Evolutionary conservation across 768 basidiomycete genomes (phyloP).

Genomic region (Hygrocybe coccinea): DNA sequence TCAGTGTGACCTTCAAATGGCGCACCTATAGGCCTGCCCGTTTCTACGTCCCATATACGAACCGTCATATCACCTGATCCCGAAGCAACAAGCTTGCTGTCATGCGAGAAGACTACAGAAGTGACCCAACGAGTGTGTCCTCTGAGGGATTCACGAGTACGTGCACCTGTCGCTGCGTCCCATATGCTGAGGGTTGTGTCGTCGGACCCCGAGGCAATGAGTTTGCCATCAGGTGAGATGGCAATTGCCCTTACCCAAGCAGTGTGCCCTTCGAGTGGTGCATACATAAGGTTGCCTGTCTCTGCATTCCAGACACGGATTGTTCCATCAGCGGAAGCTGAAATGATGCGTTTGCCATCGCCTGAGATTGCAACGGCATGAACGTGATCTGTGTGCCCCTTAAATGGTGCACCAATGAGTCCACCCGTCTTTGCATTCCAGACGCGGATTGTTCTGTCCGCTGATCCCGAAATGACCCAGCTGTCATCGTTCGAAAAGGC

Average conservation of each 20-base stretch:
- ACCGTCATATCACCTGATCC: slow-evolving; percentile 9
- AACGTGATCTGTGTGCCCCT: neutral
- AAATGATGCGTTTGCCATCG: too few species aligned
- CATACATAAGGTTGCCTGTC: too few species aligned
- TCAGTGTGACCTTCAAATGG: neutral
- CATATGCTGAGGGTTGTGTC: slow-evolving; percentile 4
- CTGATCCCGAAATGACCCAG: too few species aligned
- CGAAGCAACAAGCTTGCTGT: slow-evolving; percentile 20
- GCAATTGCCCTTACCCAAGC: neutral
- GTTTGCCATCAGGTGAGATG: slow-evolving; percentile 8
- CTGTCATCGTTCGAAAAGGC: neutral
- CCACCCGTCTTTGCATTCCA: neutral
- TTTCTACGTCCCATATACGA: neutral
- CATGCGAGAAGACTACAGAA: slow-evolving; percentile 23
- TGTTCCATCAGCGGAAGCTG: too few species aligned
- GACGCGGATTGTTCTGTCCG: neutral
- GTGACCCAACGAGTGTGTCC: slow-evolving; percentile 8
- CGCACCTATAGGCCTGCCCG: neutral
- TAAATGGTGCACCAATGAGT: neutral
- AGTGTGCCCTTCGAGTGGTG: neutral
- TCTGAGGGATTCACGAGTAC: neutral
- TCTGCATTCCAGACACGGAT: too few species aligned
- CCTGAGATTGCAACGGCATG: neutral
- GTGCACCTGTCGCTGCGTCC: slow-evolving; percentile 8
- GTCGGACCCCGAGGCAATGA: neutral